phyloP scores from a whole-genome alignment of 371 early-diverging fungal species.

The Rhizopus arrhizus region DNA sequence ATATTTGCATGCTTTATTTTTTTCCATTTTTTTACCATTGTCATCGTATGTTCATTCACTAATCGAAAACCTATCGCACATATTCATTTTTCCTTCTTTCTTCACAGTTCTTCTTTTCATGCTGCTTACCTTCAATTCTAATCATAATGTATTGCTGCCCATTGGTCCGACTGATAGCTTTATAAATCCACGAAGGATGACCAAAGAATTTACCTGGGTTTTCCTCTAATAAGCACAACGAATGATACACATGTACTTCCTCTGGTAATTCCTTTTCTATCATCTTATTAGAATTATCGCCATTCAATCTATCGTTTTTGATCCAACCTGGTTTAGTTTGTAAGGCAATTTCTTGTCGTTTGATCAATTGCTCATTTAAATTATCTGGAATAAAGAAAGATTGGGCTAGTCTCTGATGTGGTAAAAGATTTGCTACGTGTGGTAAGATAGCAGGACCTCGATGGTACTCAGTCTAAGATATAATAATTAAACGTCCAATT shows the following conservation, averaged over 20 bases:
- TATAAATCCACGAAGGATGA: slow-evolving; percentile 74
- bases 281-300: slow-evolving; percentile 26
- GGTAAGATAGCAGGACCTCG: slow-evolving; percentile 72
- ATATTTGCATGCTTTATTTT: slow-evolving; percentile 79
- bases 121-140: slow-evolving; percentile 72
- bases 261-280: slow-evolving; percentile 64
- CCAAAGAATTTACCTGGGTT: slow-evolving; percentile 62
- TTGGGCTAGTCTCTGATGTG: slow-evolving; percentile 77
- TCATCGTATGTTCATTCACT: slow-evolving; percentile 75
- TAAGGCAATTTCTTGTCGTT: slow-evolving; percentile 70
- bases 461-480: slow-evolving; percentile 72
- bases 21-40: slow-evolving; percentile 79
- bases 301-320: slow-evolving; percentile 8
- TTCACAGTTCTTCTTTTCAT: not conserved
- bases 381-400: slow-evolving; percentile 83
- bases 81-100: not conserved
- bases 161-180: slow-evolving; percentile 74
- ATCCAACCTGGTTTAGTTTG: slow-evolving; percentile 58
- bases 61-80: slow-evolving; percentile 61
- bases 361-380: slow-evolving; percentile 75
- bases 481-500: not conserved
- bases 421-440: slow-evolving; percentile 67
- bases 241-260: slow-evolving; percentile 78
- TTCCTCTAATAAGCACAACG: slow-evolving; percentile 71
- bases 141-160: slow-evolving; percentile 78